Conservation (phyloP, 176 grass and related monocot genomes). For the Phragmites australis region DNA sequence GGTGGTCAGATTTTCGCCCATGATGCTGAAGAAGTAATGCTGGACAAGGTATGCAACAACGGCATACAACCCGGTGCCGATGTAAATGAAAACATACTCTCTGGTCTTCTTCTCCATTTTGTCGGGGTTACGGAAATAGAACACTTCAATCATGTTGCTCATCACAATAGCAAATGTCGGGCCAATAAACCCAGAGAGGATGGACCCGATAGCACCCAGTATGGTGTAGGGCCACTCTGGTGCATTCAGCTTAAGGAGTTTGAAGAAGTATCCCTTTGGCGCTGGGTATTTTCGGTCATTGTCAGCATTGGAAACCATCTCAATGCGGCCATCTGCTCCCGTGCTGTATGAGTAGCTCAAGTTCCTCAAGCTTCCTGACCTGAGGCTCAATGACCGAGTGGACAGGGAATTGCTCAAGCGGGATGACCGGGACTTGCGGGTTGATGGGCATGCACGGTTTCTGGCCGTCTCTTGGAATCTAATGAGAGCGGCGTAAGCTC, state of each 20-base stretch:
- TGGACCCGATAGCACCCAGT: slow-evolving; percentile 62
- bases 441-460: slow-evolving; percentile 61
- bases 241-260: slow-evolving; percentile 72
- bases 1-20: slow-evolving; percentile 80
- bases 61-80: slow-evolving; percentile 67
- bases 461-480: slow-evolving; percentile 77
- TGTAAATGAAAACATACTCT: slow-evolving; percentile 79
- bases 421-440: slow-evolving; percentile 58
- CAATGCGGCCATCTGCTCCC: slow-evolving; percentile 67
- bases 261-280: slow-evolving; percentile 69
- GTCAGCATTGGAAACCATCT: slow-evolving; percentile 81
- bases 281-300: slow-evolving; percentile 69
- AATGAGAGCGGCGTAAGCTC: slow-evolving; percentile 65
- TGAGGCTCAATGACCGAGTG: slow-evolving; percentile 69
- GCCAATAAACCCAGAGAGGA: slow-evolving; percentile 74
- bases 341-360: slow-evolving; percentile 81
- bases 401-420: slow-evolving; percentile 71
- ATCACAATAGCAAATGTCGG: slow-evolving; percentile 82
- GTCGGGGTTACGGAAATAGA: slow-evolving; percentile 66
- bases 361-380: slow-evolving; percentile 80
- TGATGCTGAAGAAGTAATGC: slow-evolving; percentile 93
- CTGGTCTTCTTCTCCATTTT: slow-evolving; percentile 86
- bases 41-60: slow-evolving; percentile 71
- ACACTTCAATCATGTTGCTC: slow-evolving; percentile 88
- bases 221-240: slow-evolving; percentile 81